Conservation (phyloP, 2,329 filamentous ascomycete species). For the Neofusicoccum parvum region DNA sequence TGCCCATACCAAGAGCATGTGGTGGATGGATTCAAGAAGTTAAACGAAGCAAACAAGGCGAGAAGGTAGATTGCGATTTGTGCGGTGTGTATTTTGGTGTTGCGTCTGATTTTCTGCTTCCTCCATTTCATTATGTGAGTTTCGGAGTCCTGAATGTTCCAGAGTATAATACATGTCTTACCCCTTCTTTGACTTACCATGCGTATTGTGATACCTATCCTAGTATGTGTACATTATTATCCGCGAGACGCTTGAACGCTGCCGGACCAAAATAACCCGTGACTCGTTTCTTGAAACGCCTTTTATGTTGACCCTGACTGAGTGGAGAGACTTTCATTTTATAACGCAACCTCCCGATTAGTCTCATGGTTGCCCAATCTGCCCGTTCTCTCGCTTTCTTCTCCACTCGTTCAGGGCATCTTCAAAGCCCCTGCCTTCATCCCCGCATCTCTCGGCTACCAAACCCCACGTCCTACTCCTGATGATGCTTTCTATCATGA, state of each 20-base stretch:
- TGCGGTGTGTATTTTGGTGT: neutral
- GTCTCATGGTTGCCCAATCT: neutral
- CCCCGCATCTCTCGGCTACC: slow-evolving; percentile 71
- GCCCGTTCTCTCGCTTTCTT: neutral
- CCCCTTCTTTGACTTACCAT: neutral
- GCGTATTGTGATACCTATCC: neutral
- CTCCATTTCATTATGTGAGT: too few relatives aligned
- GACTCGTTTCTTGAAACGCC: neutral
- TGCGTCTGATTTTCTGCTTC: too few relatives aligned
- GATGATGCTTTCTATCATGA: slow-evolving; percentile 76
- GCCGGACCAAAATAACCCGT: neutral
- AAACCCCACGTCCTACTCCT: slow-evolving; percentile 79
- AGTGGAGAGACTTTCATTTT: neutral
- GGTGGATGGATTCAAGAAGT: neutral
- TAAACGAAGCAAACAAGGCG: neutral
- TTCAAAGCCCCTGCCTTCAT: slow-evolving; percentile 50
- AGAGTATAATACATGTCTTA: too few relatives aligned
- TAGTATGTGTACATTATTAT: neutral
- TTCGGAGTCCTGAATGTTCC: too few relatives aligned
- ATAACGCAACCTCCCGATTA: neutral
- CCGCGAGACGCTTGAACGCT: neutral
- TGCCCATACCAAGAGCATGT: neutral
- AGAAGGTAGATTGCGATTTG: neutral
- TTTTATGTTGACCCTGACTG: neutral
- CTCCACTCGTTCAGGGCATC: slow-evolving; percentile 40